A percentile compares a stretch with the other conserved stretches of the same genome.
Evolutionary conservation across 2,329 filamentous ascomycete species (phyloP).

Genomic region (Cercospora berteroae): DNA sequence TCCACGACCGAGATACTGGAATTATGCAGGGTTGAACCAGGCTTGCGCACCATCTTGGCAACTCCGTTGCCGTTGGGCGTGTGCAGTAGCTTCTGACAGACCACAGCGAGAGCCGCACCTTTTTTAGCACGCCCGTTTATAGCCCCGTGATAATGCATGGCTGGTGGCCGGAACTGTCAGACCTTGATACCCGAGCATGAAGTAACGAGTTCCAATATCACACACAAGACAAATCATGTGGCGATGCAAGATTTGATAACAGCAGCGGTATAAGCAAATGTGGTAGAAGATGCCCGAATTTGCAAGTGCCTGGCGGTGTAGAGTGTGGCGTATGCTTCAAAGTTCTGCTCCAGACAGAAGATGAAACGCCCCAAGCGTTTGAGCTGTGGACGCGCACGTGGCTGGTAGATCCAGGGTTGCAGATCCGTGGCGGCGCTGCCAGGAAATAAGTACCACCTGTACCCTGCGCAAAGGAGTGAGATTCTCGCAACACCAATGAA

Average conservation of each 20-base stretch:
- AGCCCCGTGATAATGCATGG: neutral
- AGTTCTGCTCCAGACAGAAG: neutral
- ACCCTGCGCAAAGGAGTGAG: neutral
- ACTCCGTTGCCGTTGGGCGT: neutral
- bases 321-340: slow-evolving; percentile 4
- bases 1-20: neutral
- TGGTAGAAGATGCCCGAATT: neutral
- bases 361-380: slow-evolving; percentile 12
- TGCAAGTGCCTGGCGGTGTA: neutral
- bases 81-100: neutral
- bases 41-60: neutral
- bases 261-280: neutral
- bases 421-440: slow-evolving; percentile 6
- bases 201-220: neutral
- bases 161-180: neutral
- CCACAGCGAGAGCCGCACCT: neutral
- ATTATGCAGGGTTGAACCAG: neutral
- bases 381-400: slow-evolving; percentile 3
- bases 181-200: neutral
- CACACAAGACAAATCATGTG: neutral
- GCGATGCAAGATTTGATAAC: neutral
- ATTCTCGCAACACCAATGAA: neutral
- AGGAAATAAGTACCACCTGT: slow-evolving; percentile 9
- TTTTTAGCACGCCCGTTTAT: neutral
- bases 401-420: slow-evolving; percentile 4